A percentile compares a stretch with the other conserved stretches of the same genome.
Conservation (phyloP, 176 grass and related monocot species). For the Olyra latifolia region DNA sequence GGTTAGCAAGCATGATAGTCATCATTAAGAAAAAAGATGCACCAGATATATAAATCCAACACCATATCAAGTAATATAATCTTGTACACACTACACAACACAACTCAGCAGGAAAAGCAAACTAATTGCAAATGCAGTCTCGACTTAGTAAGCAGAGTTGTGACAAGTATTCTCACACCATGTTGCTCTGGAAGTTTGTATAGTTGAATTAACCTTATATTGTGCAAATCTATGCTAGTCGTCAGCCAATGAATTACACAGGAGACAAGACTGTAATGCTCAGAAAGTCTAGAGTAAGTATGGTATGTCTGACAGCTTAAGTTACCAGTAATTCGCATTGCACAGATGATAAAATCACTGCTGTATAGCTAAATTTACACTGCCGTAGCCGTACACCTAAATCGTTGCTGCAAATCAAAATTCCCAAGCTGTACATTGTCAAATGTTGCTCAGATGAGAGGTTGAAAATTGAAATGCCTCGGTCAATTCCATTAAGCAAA, state of each 20-base stretch:
- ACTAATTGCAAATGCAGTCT: neutral
- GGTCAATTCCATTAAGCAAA: constrained; percentile 12
- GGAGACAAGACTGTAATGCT: neutral
- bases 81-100: neutral
- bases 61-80: neutral
- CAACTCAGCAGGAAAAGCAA: neutral
- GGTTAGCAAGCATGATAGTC: neutral
- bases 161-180: neutral
- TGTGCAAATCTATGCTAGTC: neutral
- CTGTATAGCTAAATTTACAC: neutral
- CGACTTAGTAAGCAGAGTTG: neutral
- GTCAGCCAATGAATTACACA: neutral
- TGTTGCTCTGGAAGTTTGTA: neutral
- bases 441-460: neutral
- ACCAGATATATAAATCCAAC: neutral
- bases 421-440: neutral
- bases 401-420: neutral
- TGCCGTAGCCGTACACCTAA: neutral
- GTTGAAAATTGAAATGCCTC: neutral
- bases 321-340: neutral
- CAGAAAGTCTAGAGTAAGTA: neutral
- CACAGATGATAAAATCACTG: neutral
- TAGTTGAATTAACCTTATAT: neutral
- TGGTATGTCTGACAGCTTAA: neutral
- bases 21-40: neutral